Percentiles rank a stretch among this genome's conserved stretches.
phyloP scores from a whole-genome alignment of 2,329 filamentous ascomycete species.

The Nemania diffusa region DNA sequence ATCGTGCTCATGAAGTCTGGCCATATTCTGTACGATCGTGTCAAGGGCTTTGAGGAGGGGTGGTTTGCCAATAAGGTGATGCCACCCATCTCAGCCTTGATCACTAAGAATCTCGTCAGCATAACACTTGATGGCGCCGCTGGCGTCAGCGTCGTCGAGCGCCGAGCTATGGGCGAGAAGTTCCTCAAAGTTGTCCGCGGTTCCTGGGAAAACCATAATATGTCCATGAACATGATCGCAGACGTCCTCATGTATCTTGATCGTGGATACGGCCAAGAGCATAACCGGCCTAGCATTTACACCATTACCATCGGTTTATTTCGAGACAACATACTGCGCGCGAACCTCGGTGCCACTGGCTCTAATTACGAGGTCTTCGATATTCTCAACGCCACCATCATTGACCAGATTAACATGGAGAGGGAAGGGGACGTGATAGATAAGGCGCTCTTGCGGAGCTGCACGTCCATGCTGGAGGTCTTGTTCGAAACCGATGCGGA shows the following conservation, averaged over 20 bases:
- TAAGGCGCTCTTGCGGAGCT: conserved; percentile 81
- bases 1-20: conserved; percentile 91
- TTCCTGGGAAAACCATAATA: conserved; percentile 88
- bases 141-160: conserved; percentile 77
- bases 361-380: conserved; percentile 69
- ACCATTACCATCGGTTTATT: conserved; percentile 87
- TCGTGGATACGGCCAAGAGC: conserved; percentile 79
- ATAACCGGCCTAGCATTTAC: conserved; percentile 80
- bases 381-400: conserved; percentile 81
- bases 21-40: conserved; percentile 80
- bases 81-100: conserved; percentile 73
- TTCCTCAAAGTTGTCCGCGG: conserved; percentile 81
- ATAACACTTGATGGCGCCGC: conserved; percentile 66
- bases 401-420: conserved; percentile 94
- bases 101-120: conserved; percentile 73
- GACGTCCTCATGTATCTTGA: conserved; percentile 99
- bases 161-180: conserved; percentile 80
- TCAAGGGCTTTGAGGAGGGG: conserved; percentile 81
- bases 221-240: conserved; percentile 95
- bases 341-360: conserved; percentile 58
- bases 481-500: conserved; percentile 86
- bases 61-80: conserved; percentile 84
- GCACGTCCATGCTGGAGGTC: conserved; percentile 87
- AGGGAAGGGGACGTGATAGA: conserved; percentile 90
- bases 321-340: conserved; percentile 82